Evolutionary conservation across 257 asterid genomes (phyloP).

Genomic region (Lycium ferocissimum): DNA sequence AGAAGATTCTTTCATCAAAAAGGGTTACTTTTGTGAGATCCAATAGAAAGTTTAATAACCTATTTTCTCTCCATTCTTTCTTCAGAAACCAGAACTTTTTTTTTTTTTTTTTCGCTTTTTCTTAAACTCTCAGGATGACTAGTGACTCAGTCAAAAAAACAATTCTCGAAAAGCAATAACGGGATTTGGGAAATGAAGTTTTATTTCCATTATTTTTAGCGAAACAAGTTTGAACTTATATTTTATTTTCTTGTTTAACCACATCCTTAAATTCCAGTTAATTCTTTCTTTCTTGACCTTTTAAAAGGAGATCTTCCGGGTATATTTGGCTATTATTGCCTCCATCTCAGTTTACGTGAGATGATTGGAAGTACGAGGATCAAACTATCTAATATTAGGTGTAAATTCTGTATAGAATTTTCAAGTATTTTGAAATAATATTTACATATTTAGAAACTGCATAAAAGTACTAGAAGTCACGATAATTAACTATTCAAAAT

Average conservation of each 20-base stretch:
- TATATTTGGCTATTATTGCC: neutral
- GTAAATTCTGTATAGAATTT: no score
- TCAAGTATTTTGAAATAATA: no score
- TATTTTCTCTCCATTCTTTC: neutral
- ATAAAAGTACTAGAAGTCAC: no score
- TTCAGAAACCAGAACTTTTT: neutral
- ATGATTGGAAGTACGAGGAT: no score
- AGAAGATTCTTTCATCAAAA: conserved; percentile 23
- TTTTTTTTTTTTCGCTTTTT: neutral
- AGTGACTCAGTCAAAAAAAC: neutral
- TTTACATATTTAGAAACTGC: no score
- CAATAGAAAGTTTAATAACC: neutral
- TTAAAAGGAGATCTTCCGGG: neutral
- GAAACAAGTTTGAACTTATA: neutral
- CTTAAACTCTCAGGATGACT: neutral
- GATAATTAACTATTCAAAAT: no score
- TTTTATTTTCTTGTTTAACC: neutral
- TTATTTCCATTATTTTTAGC: neutral
- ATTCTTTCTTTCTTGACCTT: neutral
- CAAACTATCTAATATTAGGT: no score
- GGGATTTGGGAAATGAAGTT: neutral
- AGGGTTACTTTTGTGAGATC: neutral
- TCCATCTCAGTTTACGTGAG: neutral
- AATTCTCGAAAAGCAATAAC: neutral
- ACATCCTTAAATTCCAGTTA: neutral